Conservation (phyloP, 2,329 filamentous ascomycete genomes). For the Tolypocladium ophioglossoides region DNA sequence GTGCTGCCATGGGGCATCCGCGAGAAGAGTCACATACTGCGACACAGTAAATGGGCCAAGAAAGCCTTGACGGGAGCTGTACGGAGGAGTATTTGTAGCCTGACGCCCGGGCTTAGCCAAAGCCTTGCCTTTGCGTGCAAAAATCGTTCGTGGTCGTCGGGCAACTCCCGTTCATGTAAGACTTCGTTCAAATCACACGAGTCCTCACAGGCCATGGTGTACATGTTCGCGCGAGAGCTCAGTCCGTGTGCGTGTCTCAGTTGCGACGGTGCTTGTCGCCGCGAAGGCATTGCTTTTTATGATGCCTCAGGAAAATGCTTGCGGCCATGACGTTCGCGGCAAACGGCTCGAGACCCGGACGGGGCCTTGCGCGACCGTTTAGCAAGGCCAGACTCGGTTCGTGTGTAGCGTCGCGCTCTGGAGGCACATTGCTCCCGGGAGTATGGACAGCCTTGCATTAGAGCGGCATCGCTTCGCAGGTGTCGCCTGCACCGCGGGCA, state of each 20-base stretch:
- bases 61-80: too few species aligned
- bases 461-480: background rate
- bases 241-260: background rate
- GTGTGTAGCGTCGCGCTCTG: background rate
- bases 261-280: background rate
- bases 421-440: background rate
- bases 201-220: too few species aligned
- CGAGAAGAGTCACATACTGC: background rate
- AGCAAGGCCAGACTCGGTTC: background rate
- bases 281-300: background rate
- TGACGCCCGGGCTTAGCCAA: background rate
- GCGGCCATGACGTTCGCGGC: background rate
- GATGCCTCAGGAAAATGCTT: background rate
- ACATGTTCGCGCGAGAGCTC: too few species aligned
- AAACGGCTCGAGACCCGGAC: background rate
- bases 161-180: background rate
- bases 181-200: too few species aligned
- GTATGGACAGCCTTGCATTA: background rate
- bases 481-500: background rate
- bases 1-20: background rate
- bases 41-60: background rate
- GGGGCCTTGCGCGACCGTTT: background rate
- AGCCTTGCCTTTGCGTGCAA: background rate
- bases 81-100: background rate
- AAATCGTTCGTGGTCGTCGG: background rate